Evolutionary conservation across 129 eudicot genomes (phyloP).

Genomic region (Artemisia annua): DNA sequence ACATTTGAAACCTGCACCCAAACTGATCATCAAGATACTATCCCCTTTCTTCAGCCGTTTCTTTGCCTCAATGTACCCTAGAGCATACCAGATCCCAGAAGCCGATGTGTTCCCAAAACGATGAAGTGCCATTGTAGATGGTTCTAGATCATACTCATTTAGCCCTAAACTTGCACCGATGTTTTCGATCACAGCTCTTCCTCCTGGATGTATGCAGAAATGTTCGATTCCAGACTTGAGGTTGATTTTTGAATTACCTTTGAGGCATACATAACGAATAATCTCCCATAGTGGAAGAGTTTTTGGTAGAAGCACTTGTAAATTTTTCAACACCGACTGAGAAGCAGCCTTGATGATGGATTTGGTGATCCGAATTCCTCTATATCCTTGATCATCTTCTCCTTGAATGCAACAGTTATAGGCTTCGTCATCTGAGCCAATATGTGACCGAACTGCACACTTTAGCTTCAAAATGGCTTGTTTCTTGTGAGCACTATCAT

Average conservation of each 20-base stretch:
- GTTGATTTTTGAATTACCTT: slow-evolving; percentile 10
- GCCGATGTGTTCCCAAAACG: slow-evolving; percentile 84
- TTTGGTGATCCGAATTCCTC: slow-evolving; percentile 50
- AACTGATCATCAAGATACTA: slow-evolving; percentile 62
- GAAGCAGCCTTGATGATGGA: slow-evolving; percentile 48
- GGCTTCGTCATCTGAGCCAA: slow-evolving; percentile 51
- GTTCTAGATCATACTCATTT: slow-evolving; percentile 59
- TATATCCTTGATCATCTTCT: slow-evolving; percentile 42
- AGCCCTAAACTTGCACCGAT: slow-evolving; percentile 50
- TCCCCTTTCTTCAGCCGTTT: slow-evolving; percentile 79
- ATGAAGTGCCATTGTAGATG: slow-evolving; percentile 68
- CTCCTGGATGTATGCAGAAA: slow-evolving; percentile 83
- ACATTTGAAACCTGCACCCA: slow-evolving; percentile 87
- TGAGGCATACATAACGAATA: slow-evolving; percentile 24
- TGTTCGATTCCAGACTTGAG: slow-evolving; percentile 61
- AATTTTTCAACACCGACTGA: slow-evolving; percentile 35
- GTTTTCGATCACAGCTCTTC: slow-evolving; percentile 69
- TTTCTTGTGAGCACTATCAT: slow-evolving; percentile 22
- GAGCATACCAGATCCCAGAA: slow-evolving; percentile 74
- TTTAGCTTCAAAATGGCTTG: slow-evolving; percentile 47
- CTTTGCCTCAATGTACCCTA: slow-evolving; percentile 89
- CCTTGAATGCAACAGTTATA: slow-evolving; percentile 49
- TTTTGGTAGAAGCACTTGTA: slow-evolving; percentile 44
- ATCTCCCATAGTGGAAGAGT: slow-evolving; percentile 50
- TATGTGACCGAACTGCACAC: slow-evolving; percentile 45